Evolutionary conservation across 2,329 filamentous ascomycete genomes (phyloP), one percentile per base, ranked within the genome.

Genomic region (Thermomyces lanuginosus): DNA sequence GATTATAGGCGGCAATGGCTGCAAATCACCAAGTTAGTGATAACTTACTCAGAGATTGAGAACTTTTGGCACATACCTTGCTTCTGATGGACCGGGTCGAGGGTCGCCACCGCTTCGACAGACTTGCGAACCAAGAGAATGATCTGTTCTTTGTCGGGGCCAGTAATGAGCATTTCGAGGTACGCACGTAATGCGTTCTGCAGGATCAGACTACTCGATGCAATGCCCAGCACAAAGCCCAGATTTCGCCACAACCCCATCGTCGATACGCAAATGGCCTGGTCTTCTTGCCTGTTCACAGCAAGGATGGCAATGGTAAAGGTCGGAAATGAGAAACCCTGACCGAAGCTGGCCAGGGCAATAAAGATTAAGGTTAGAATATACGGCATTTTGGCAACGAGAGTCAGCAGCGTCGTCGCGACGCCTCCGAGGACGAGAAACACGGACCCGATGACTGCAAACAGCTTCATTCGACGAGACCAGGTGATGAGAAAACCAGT

Each of bases 221-320:
- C 71, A 22, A 84, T 67, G n/a, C 78, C 79, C 42, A 83, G 61
- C 1, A 84, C 76, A 30, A 64, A 66, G 5, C 78, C 79, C 4
- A 84, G 51, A 31, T 68, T 71, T 29, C 78, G 65, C 69, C 75
- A 82, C 10, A 84, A 55, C 10, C 76, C 65, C 33, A 84, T 55
- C 0, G 77, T 81, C 28, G 66, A 71, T 1, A 76, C 78, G 8
- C 72, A 70, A 21, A 77, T 71, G 8, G 74, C 74, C 46, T 77
- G 72, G 25, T 76, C 69, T 4, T 56, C 44, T 41, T 75, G 69
- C 4, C 61, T 49, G 22, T 64, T 69, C 2, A 65, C 63, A 2
- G 66, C 67, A 12, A 79, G 62, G 1, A 77, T 55, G 8, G 66
- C 62, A 44, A 79, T 67, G 50, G 75, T 71, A 6, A 70, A 61